These are phyloP conservation scores for Alloascoidea hylecoeti DNA, from an alignment of 805 yeast genomes.

Conservation along the genomic window DNA sequence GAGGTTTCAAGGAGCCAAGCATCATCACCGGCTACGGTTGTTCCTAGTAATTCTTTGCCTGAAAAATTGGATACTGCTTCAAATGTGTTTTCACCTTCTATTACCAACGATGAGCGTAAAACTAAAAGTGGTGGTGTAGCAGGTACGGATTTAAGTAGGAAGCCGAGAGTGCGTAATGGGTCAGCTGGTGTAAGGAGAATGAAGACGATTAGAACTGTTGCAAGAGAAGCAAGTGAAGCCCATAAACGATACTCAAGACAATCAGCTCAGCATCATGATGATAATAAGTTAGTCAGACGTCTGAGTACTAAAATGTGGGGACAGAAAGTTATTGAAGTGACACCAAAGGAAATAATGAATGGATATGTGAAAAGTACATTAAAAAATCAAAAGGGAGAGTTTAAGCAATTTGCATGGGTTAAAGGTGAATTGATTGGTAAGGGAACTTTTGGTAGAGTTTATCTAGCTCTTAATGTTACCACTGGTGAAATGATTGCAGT, in stretches of 20 bases:
- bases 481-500: constrained; percentile 99
- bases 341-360: constrained; percentile 48
- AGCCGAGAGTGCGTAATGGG: constrained; percentile 3
- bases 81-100: neutral
- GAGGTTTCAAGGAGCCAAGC: constrained; percentile 8
- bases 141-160: neutral
- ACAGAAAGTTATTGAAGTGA: constrained; percentile 79
- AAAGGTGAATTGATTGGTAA: constrained; percentile 94
- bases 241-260: constrained; percentile 23
- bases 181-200: constrained; percentile 27
- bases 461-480: constrained; percentile 81
- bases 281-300: constrained; percentile 37
- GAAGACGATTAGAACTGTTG: constrained; percentile 88
- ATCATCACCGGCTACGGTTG: constrained; percentile 3
- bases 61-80: constrained; percentile 3
- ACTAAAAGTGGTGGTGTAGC: neutral
- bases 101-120: neutral
- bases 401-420: constrained; percentile 91
- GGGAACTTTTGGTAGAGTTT: constrained; percentile 94
- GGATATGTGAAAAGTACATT: constrained; percentile 57
- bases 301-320: constrained; percentile 97
- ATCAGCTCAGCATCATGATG: constrained; percentile 4
- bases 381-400: constrained; percentile 49
- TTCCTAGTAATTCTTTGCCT: constrained; percentile 3
- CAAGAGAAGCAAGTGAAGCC: constrained; percentile 72